Evolutionary conservation across 202 grass and related monocot species (phyloP).

Genomic region (Saccharum hybrid): DNA sequence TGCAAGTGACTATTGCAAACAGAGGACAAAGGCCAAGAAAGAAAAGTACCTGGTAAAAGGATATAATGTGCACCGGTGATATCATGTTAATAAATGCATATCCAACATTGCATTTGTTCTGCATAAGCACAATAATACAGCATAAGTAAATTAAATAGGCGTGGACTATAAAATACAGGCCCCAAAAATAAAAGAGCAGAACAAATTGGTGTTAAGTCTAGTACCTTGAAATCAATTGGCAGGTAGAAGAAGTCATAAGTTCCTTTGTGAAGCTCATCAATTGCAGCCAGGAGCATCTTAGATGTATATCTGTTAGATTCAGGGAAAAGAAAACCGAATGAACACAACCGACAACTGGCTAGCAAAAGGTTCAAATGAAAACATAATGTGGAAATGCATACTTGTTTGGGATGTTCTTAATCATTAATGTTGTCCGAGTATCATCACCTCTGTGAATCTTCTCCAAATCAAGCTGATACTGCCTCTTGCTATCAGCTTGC

Average conservation of each 20-base stretch:
- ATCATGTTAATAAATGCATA: conserved; percentile 99
- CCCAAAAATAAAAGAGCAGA: conserved; percentile 43
- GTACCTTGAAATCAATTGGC: conserved; percentile 99
- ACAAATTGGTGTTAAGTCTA: conserved; percentile 12
- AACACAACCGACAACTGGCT: conserved; percentile 33
- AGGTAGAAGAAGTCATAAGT: conserved; percentile 97
- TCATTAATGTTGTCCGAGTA: conserved; percentile 91
- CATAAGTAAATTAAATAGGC: conserved; percentile 23
- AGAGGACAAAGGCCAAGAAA: background rate
- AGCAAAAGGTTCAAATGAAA: conserved; percentile 33
- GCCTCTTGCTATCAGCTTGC: conserved; percentile 86
- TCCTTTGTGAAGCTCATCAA: conserved; percentile 88
- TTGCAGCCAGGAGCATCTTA: conserved; percentile 94
- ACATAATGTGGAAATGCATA: conserved; percentile 45
- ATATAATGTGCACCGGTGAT: conserved; percentile 75
- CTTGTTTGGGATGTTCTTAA: conserved; percentile 99
- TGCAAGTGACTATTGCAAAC: conserved; percentile 18
- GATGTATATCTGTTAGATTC: conserved; percentile 79
- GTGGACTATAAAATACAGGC: conserved; percentile 11
- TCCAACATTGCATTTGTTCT: conserved; percentile 99
- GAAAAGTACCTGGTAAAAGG: conserved; percentile 81
- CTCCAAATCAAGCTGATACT: conserved; percentile 96
- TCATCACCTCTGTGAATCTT: conserved; percentile 89
- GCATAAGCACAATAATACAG: conserved; percentile 17
- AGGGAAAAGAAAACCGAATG: conserved; percentile 35